These are phyloP conservation scores for Ormosia semicastrata DNA, from an alignment of 306 rosid genomes.

Conservation along the genomic window DNA sequence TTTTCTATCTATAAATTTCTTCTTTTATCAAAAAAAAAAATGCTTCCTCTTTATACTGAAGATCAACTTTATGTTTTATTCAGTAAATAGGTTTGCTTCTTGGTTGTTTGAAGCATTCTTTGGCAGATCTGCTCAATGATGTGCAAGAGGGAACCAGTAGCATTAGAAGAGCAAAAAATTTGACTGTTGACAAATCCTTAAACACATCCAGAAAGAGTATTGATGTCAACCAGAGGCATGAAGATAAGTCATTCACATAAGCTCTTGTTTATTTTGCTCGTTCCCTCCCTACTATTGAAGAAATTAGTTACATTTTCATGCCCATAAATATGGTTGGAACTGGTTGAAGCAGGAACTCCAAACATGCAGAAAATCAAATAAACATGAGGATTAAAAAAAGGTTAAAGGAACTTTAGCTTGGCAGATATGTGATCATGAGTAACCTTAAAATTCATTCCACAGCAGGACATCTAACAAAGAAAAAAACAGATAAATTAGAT, in stretches of 20 bases:
- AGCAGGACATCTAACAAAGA: slow-evolving; percentile 15
- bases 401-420: neutral
- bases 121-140: neutral
- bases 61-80: neutral
- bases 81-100: neutral
- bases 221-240: neutral
- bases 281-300: neutral
- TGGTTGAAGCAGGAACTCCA: neutral
- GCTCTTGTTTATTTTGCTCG: slow-evolving; percentile 1
- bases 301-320: neutral
- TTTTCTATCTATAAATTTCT: no score
- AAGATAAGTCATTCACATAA: neutral
- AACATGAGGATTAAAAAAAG: neutral
- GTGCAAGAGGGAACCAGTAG: neutral
- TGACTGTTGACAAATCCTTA: neutral
- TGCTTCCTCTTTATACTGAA: neutral
- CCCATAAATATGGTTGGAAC: neutral
- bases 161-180: neutral
- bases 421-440: neutral
- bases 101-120: neutral
- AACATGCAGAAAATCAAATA: neutral
- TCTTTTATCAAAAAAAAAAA: no score
- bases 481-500: slow-evolving; percentile 6
- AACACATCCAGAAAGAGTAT: neutral
- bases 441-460: slow-evolving; percentile 13